Evolutionary conservation across 1,139 yeast genomes (phyloP).

Genomic region (Hyphopichia buzzinii): DNA sequence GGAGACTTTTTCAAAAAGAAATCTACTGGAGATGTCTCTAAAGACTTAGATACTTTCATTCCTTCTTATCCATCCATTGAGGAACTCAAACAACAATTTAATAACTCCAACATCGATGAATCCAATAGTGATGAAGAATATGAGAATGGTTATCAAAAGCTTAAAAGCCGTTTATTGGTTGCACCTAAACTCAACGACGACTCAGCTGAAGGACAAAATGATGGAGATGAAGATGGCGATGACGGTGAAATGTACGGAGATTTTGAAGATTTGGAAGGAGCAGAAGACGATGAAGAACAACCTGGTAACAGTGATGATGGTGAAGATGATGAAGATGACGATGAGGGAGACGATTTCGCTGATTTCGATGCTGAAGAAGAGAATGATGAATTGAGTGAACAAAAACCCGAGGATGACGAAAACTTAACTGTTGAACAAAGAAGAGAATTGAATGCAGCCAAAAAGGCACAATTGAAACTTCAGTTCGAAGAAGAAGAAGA

Average conservation of each 20-base stretch:
- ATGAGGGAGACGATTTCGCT: slow-evolving; percentile 48
- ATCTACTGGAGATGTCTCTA: slow-evolving; percentile 22
- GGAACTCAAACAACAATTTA: slow-evolving; percentile 55
- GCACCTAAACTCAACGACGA: slow-evolving; percentile 57
- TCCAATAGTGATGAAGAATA: slow-evolving; percentile 31
- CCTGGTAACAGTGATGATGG: slow-evolving; percentile 15
- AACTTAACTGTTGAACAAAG: slow-evolving; percentile 61
- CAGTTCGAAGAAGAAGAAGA: slow-evolving; percentile 94
- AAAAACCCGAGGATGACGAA: slow-evolving; percentile 34
- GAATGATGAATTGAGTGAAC: slow-evolving; percentile 30
- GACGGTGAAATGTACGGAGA: slow-evolving; percentile 67
- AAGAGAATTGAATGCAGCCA: slow-evolving; percentile 79
- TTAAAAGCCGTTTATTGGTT: slow-evolving; percentile 62
- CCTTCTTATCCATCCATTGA: slow-evolving; percentile 49
- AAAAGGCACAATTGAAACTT: slow-evolving; percentile 80
- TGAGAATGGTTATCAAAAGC: slow-evolving; percentile 44
- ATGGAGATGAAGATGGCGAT: slow-evolving; percentile 34
- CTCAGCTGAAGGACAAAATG: slow-evolving; percentile 34
- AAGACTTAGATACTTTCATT: slow-evolving; percentile 31
- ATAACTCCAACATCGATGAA: slow-evolving; percentile 26
- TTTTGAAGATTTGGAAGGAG: slow-evolving; percentile 74
- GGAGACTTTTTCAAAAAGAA: slow-evolving; percentile 62
- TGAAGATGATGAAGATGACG: slow-evolving; percentile 31
- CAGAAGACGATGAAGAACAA: slow-evolving; percentile 24
- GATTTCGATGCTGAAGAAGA: slow-evolving; percentile 55